Evolutionary conservation across 768 basidiomycete genomes (phyloP), one percentile per base, ranked within the genome.

Genomic region (Daedaleopsis nitida): DNA sequence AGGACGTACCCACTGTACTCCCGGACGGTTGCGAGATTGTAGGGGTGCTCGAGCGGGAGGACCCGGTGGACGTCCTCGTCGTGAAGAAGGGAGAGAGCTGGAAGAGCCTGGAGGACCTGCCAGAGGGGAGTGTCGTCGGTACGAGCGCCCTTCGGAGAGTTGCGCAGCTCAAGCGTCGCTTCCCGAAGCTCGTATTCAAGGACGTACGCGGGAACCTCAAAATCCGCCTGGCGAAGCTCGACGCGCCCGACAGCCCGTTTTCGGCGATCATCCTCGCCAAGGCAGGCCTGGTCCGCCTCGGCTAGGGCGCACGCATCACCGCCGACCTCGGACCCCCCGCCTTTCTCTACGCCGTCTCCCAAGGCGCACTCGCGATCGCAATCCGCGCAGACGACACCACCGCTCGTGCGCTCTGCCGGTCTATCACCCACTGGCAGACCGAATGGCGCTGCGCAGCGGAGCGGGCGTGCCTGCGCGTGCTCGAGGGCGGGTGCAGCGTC

Each of bases 401-500:
- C 63, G 81, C 89, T 9, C 75, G 82, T 23, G 82, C 82, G 55
- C 74, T 96, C 34, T 87, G 94, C 71, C 75, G 81, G 35, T 79
- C 78, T 24, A 73, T 95, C 50, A 92, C 85, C 1, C 91, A 97
- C 71, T 84, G 86, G 76, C 79, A 82, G 71, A 94, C 94, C 0
- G 81, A 86, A 49, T 93, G 88, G 88, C 76, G 70, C 57, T 92
- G 89, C 68, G 77, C 82, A 23, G 94, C 94, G 1, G 97, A 99
- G 75, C 85, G 97, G 14, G 91, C 89, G 1, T 89, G 91, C 74
- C 78, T 98, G 64, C 81, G 89, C n/a, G 87, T 89, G 23, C 80
- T 98, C 55, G 97, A 98, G 74, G 97, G 97, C 32, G 97, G 97
- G 24, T 99, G 97, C 76, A 95, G 92, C 63, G 96, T 99, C 0